Conservation (phyloP, 2,329 filamentous ascomycete genomes). For the Stylonectria norvegica region DNA sequence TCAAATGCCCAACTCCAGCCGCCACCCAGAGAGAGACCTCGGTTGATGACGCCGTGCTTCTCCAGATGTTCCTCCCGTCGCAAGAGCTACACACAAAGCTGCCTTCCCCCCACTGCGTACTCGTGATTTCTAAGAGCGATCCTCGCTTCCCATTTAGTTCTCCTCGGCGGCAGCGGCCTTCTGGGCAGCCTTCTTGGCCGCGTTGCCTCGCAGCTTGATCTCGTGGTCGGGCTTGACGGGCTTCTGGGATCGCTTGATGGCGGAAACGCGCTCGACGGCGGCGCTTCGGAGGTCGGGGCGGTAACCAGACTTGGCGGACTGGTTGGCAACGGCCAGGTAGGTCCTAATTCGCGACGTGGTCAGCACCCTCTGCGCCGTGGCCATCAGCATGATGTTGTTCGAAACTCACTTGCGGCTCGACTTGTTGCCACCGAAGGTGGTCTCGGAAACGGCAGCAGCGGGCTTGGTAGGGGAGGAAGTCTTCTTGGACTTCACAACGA, state of each 20-base stretch:
- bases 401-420: slow-evolving; percentile 63
- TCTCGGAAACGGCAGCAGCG: slow-evolving; percentile 59
- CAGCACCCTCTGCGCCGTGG: not conserved
- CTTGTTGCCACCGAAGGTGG: slow-evolving; percentile 68
- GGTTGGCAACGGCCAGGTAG: slow-evolving; percentile 84
- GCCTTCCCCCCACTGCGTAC: slow-evolving; percentile 9
- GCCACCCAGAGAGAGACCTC: slow-evolving; percentile 26
- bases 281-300: slow-evolving; percentile 71
- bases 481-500: slow-evolving; percentile 85
- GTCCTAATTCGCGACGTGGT: slow-evolving; percentile 53
- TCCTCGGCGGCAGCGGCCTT: slow-evolving; percentile 43
- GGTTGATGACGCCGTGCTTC: slow-evolving; percentile 23
- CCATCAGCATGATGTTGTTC: not conserved
- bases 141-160: slow-evolving; percentile 24
- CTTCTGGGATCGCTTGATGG: slow-evolving; percentile 76
- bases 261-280: slow-evolving; percentile 83
- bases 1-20: slow-evolving; percentile 28
- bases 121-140: not conserved
- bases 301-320: slow-evolving; percentile 81
- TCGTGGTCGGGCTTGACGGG: slow-evolving; percentile 71
- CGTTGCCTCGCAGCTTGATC: slow-evolving; percentile 73
- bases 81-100: slow-evolving; percentile 20
- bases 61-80: slow-evolving; percentile 17
- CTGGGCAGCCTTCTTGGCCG: slow-evolving; percentile 76
- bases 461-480: slow-evolving; percentile 68